These are phyloP conservation scores for Candida manassasensis DNA, from an alignment of 805 yeast genomes.

Conservation along the genomic window DNA sequence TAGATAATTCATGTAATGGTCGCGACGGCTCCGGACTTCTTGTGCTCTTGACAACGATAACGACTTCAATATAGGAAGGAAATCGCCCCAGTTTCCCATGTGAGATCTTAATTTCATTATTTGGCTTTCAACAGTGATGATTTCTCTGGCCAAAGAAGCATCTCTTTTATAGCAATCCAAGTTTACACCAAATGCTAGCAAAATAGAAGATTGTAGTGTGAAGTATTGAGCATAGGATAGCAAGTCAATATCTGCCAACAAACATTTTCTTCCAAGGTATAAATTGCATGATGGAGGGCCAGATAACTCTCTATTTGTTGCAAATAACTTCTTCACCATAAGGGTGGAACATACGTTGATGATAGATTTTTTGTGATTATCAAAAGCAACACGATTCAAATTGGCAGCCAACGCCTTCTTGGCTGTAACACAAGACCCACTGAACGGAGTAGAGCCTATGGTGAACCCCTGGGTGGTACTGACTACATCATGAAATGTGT, in stretches of 20 bases:
- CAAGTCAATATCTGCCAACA: conserved; percentile 33
- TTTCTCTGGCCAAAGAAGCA: conserved; percentile 41
- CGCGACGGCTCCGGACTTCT: conserved; percentile 37
- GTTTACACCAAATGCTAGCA: conserved; percentile 48
- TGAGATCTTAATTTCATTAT: conserved; percentile 58
- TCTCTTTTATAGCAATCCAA: conserved; percentile 40
- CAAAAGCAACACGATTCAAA: conserved; percentile 30
- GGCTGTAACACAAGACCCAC: conserved; percentile 41
- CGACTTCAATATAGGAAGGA: conserved; percentile 42
- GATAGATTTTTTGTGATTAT: conserved; percentile 24
- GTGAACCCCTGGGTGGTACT: conserved; percentile 55
- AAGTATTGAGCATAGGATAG: conserved; percentile 44
- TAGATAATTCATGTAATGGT: conserved; percentile 43
- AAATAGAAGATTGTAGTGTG: conserved; percentile 47
- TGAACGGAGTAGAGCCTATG: conserved; percentile 61
- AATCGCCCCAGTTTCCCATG: conserved; percentile 51
- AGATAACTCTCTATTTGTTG: conserved; percentile 10
- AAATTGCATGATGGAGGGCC: conserved; percentile 18
- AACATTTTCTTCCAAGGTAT: conserved; percentile 8
- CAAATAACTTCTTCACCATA: conserved; percentile 16
- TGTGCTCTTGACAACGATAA: conserved; percentile 19
- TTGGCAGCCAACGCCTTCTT: conserved; percentile 45
- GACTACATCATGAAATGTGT: conserved; percentile 64
- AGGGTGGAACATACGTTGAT: conserved; percentile 35
- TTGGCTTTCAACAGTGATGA: conserved; percentile 50